A percentile compares a stretch with the other conserved stretches of the same genome.
Evolutionary conservation across 768 basidiomycete species (phyloP).

Genomic region (Stropharia rugosoannulata): DNA sequence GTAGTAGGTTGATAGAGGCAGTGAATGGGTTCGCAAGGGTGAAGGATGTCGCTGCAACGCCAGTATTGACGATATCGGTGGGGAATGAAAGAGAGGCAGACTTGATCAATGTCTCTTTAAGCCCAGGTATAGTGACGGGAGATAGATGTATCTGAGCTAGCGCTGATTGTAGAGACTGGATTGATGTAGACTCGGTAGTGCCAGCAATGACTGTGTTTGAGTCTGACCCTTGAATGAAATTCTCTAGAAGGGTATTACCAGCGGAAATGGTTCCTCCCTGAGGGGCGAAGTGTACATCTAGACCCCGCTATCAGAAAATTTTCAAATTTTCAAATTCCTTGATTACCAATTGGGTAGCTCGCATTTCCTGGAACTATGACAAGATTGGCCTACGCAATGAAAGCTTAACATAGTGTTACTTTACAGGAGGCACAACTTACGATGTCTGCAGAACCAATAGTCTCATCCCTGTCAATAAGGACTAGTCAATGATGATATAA

Average conservation of each 20-base stretch:
- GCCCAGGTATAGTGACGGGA: conserved; percentile 62
- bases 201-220: conserved; percentile 58
- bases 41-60: conserved; percentile 58
- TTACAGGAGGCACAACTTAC: conserved; percentile 26
- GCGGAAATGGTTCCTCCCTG: conserved; percentile 52
- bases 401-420: conserved; percentile 1
- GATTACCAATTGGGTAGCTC: conserved; percentile 52
- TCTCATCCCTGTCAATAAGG: conserved; percentile 35
- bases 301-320: neutral
- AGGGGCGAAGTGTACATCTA: conserved; percentile 62
- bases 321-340: neutral
- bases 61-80: conserved; percentile 56
- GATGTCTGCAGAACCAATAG: conserved; percentile 59
- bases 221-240: conserved; percentile 65
- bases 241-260: conserved; percentile 57
- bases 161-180: conserved; percentile 59
- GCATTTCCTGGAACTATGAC: conserved; percentile 58
- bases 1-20: conserved; percentile 64
- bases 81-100: conserved; percentile 61
- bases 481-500: neutral
- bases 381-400: conserved; percentile 41
- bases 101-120: conserved; percentile 61
- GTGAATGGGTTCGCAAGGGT: conserved; percentile 69
- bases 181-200: conserved; percentile 51
- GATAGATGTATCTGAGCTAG: conserved; percentile 59